Evolutionary conservation across 441 rosid species (phyloP).

Genomic region (Euphorbia schlechtendalii): DNA sequence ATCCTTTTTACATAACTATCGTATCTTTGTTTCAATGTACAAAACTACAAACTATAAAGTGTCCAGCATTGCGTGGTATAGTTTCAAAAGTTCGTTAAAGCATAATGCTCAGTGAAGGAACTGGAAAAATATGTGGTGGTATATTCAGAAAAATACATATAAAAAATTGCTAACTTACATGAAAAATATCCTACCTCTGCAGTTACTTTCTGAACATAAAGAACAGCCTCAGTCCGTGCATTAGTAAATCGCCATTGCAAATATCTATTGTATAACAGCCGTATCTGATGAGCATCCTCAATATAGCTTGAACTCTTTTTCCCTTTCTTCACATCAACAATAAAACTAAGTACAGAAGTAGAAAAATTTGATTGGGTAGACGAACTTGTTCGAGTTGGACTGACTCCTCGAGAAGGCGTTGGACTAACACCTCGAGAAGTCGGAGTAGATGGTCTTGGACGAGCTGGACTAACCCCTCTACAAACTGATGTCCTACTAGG

Average conservation of each 20-base stretch:
- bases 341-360: constrained; percentile 81
- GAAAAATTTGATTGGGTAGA: constrained; percentile 52
- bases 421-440: constrained; percentile 76
- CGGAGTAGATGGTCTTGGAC: constrained; percentile 65
- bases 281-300: constrained; percentile 88
- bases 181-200: constrained; percentile 54
- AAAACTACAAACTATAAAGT: not conserved
- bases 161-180: not conserved
- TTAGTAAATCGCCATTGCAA: constrained; percentile 90
- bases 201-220: constrained; percentile 53
- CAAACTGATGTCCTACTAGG: constrained; percentile 49
- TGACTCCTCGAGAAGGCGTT: constrained; percentile 66
- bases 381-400: constrained; percentile 68
- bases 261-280: constrained; percentile 70
- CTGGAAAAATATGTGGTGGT: constrained; percentile 6
- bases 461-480: constrained; percentile 68
- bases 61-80: not conserved
- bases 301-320: constrained; percentile 54
- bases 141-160: constrained; percentile 1
- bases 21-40: not conserved
- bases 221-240: constrained; percentile 66
- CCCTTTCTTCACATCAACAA: constrained; percentile 73
- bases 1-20: not conserved
- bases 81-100: not conserved
- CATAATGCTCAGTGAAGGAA: constrained; percentile 2